Conservation (phyloP, 371 early-diverging fungal species). For the Mucor mucedo region DNA sequence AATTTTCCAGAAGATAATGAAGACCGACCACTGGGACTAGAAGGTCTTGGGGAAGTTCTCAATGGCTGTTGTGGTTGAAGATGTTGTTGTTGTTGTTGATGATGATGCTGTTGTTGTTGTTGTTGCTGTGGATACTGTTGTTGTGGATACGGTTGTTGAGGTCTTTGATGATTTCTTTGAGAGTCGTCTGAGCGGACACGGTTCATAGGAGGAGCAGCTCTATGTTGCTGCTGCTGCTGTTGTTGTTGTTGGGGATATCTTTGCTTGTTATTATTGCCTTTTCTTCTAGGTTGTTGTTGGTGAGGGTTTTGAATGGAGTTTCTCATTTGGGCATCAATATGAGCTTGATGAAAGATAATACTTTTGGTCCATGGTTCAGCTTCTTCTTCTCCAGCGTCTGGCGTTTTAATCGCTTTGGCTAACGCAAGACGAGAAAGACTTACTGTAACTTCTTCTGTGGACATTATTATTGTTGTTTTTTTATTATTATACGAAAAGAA, state of each 20-base stretch:
- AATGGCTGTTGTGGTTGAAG: conserved; percentile 1
- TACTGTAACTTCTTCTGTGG: conserved; percentile 49
- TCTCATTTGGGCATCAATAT: conserved; percentile 43
- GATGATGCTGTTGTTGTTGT: conserved; percentile 6
- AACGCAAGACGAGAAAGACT: conserved; percentile 51
- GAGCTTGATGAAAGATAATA: conserved; percentile 55
- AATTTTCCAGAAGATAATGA: conserved; percentile 23
- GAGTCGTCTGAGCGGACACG: conserved; percentile 23
- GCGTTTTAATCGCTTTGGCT: conserved; percentile 57
- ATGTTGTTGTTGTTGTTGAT: conserved; percentile 13
- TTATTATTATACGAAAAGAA: neutral
- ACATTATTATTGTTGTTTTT: conserved; percentile 21
- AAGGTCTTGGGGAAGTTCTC: conserved; percentile 3
- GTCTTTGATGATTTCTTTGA: conserved; percentile 1
- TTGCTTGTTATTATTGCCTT: conserved; percentile 4
- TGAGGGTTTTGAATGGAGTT: conserved; percentile 33
- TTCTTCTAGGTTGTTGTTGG: neutral
- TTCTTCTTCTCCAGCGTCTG: conserved; percentile 42
- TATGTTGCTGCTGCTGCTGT: conserved; percentile 13
- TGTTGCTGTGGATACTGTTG: conserved; percentile 12
- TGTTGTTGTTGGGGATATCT: conserved; percentile 22
- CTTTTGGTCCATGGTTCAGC: conserved; percentile 51
- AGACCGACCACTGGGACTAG: conserved; percentile 18
- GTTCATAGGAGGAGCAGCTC: conserved; percentile 19
- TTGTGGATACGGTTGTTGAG: conserved; percentile 1